phyloP scores from a whole-genome alignment of 2,329 filamentous ascomycete species.

The Leptodontidium sp. region DNA sequence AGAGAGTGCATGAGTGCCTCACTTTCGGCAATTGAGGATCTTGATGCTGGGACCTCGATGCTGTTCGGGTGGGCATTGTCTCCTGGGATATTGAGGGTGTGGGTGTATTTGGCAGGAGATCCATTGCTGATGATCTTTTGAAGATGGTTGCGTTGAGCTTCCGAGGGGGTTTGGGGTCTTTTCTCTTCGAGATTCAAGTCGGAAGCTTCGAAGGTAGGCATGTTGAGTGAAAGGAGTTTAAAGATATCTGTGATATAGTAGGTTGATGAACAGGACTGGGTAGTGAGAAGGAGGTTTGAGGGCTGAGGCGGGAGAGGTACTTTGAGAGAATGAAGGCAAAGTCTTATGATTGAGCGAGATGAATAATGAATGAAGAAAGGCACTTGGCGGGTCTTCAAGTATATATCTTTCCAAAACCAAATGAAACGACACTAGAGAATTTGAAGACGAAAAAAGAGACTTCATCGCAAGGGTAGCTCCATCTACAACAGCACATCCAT shows the following conservation, averaged over 20 bases:
- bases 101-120: constrained; percentile 32
- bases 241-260: not conserved
- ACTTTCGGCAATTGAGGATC: constrained; percentile 73
- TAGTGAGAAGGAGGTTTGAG: not conserved
- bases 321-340: constrained; percentile 3
- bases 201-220: constrained; percentile 67
- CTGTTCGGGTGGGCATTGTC: constrained; percentile 51
- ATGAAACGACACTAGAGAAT: constrained; percentile 43
- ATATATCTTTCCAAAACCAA: constrained; percentile 41
- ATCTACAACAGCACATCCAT: constrained; percentile 5
- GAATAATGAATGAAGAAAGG: constrained; percentile 12
- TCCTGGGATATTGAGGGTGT: constrained; percentile 52
- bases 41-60: constrained; percentile 74
- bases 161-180: constrained; percentile 31
- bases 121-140: constrained; percentile 39
- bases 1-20: constrained; percentile 77
- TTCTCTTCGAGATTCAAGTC: constrained; percentile 56
- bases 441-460: constrained; percentile 31
- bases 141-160: constrained; percentile 26
- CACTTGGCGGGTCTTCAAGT: constrained; percentile 27
- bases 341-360: not conserved
- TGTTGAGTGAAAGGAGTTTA: constrained; percentile 49
- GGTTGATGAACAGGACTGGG: not conserved
- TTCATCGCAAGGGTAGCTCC: constrained; percentile 26
- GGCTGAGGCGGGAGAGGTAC: not conserved